Conservation (phyloP, 2,329 filamentous ascomycete species). For the Beauveria bassiana region DNA sequence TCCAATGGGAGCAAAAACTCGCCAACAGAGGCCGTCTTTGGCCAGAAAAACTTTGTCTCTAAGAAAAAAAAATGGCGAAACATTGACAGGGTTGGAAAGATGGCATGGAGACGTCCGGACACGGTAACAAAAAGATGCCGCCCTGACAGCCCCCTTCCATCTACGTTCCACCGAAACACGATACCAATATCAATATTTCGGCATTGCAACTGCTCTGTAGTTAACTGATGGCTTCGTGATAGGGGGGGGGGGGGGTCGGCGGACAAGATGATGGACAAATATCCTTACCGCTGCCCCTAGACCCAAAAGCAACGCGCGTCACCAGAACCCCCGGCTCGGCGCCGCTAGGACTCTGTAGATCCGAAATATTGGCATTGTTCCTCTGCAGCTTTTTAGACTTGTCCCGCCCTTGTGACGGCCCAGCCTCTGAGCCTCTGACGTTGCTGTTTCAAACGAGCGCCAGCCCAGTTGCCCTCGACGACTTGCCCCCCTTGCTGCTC, state of each 20-base stretch:
- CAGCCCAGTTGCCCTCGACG: not conserved
- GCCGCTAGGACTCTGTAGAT: not conserved
- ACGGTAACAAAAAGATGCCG: not conserved
- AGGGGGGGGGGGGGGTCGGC: not conserved
- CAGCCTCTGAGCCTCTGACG: not conserved
- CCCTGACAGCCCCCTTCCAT: not conserved
- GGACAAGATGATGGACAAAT: not conserved
- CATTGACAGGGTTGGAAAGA: not conserved
- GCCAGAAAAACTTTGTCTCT: no score
- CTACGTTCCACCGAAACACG: not conserved
- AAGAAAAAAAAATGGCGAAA: not conserved
- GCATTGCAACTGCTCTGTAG: not conserved
- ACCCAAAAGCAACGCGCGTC: not conserved
- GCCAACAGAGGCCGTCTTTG: no score
- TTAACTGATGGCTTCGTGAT: not conserved
- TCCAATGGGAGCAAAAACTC: not conserved
- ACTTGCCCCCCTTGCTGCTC: not conserved
- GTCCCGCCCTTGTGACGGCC: not conserved
- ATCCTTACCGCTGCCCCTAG: not conserved
- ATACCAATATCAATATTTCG: not conserved
- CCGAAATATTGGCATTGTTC: not conserved
- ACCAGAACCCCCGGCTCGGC: not conserved
- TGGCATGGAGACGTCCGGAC: not conserved
- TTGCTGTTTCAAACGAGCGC: not conserved
- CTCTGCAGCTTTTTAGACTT: not conserved